Evolutionary conservation across 768 basidiomycete species (phyloP), one percentile per base, ranked within the genome.

Genomic region (Termitomyces sp.): DNA sequence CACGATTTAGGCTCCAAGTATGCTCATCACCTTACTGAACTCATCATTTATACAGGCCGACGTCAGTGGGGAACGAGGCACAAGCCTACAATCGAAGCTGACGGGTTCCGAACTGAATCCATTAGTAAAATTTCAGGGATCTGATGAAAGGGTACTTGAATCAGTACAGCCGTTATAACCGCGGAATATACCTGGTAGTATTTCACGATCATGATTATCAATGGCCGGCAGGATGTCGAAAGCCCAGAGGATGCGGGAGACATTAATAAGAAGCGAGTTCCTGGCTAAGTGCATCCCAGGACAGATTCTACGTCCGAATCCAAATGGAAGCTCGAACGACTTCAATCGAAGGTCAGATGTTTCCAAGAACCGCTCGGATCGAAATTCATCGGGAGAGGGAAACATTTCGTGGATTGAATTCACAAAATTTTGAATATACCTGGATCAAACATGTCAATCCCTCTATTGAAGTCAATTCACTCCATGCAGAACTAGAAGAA

Each of bases 251-350:
- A 78, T 65, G 8, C 69, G 66, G 7, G 76, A 68, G 17, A 72
- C 59, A 48, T 71, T 73, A 40, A 73, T 69, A 49, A 71, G 69
- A 4, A 74, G 50, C 1, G 70, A 72, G 54, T 69, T 71, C 29
- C 63, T 62, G 6, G 75, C 75, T 19, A 75, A 65, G 31, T 71
- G 72, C 62, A 70, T 70, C 5, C 72, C 73, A 0, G 69, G 74
- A 50, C 75, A 77, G 12, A 75, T 70, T 25, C 75, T 64, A 48
- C 76, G 61, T 32, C 77, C 77, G 51, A 76, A 78, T 29, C 77
- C 73, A 60, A 75, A 79, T 4, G 73, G 69, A 40, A 75, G 64
- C 25, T 57, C 56, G 16, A 57, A 57, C 16, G 49, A 43, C 27
- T 41, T 43, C 4, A 57, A 27, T 21, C 47, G 50, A 37, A 4